phyloP scores from a whole-genome alignment of 441 rosid genomes.

The Euphorbia celastroides region DNA sequence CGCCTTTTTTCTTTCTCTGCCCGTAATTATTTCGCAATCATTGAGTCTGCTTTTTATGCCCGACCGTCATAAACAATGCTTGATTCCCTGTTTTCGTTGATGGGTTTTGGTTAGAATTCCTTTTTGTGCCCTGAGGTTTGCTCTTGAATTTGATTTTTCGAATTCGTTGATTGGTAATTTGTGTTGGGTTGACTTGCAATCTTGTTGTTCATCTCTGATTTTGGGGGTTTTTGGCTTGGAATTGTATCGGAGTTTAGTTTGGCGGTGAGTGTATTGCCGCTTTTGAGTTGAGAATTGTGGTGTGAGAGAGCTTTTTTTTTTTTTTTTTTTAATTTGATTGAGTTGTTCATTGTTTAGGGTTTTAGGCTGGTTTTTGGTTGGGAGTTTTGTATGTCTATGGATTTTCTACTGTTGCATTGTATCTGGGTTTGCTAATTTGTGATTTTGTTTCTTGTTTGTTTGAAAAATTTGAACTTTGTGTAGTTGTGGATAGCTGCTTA shows the following conservation, averaged over 20 bases:
- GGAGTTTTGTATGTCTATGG: too few species aligned
- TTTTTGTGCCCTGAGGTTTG: conserved; percentile 7
- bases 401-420: neutral
- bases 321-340: neutral
- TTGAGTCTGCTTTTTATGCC: neutral
- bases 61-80: neutral
- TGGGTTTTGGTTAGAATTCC: neutral
- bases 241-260: neutral
- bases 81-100: neutral
- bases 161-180: conserved; percentile 8
- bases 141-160: neutral
- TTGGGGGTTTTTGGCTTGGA: neutral
- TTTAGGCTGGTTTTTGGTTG: neutral
- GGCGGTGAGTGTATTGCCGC: neutral
- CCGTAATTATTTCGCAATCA: conserved; percentile 4
- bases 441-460: too few species aligned
- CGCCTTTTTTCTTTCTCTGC: conserved; percentile 2
- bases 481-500: too few species aligned
- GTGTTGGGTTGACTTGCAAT: conserved; percentile 14
- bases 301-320: neutral
- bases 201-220: conserved; percentile 6
- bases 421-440: too few species aligned
- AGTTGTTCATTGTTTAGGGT: neutral
- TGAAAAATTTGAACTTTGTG: too few species aligned
- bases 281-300: conserved; percentile 4